phyloP scores from a whole-genome alignment of 352 stramenopile species.

The Phytophthora litchii region DNA sequence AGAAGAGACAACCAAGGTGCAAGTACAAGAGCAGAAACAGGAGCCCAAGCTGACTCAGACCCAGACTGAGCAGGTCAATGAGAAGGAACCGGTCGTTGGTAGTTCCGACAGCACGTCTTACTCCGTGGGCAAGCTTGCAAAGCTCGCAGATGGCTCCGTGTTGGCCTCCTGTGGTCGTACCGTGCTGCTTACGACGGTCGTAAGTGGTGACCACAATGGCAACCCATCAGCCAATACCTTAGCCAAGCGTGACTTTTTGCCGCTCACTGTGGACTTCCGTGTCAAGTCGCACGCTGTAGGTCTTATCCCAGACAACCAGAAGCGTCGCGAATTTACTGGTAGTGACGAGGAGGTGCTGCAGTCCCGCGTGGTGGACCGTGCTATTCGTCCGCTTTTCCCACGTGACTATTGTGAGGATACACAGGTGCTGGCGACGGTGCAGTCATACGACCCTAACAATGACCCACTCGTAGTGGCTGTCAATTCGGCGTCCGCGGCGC shows the following conservation, averaged over 20 bases:
- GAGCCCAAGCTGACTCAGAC: constrained; percentile 14
- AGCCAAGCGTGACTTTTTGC: constrained; percentile 73
- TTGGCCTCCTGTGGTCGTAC: constrained; percentile 84
- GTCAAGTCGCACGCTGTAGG: constrained; percentile 89
- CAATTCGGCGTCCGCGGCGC: constrained; percentile 88
- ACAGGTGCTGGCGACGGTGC: constrained; percentile 92
- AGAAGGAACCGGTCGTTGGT: constrained; percentile 44
- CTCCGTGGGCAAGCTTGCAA: constrained; percentile 80
- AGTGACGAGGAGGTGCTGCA: constrained; percentile 97
- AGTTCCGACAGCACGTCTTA: constrained; percentile 63
- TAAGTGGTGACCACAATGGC: constrained; percentile 58
- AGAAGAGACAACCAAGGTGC: constrained; percentile 22
- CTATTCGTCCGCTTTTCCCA: constrained; percentile 94
- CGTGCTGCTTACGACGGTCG: constrained; percentile 86
- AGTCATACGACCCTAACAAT: constrained; percentile 85
- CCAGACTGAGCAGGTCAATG: constrained; percentile 11
- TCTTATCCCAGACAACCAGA: constrained; percentile 88
- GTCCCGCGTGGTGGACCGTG: constrained; percentile 95
- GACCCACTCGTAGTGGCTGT: constrained; percentile 89
- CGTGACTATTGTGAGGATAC: constrained; percentile 95
- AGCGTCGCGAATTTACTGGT: constrained; percentile 88
- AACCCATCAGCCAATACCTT: constrained; percentile 33
- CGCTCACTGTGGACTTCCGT: constrained; percentile 95
- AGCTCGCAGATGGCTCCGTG: constrained; percentile 85
- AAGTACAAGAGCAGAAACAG: constrained; percentile 3